These are phyloP conservation scores for Beauveria medogensis DNA, from an alignment of 2,329 filamentous ascomycete genomes.

Conservation along the genomic window DNA sequence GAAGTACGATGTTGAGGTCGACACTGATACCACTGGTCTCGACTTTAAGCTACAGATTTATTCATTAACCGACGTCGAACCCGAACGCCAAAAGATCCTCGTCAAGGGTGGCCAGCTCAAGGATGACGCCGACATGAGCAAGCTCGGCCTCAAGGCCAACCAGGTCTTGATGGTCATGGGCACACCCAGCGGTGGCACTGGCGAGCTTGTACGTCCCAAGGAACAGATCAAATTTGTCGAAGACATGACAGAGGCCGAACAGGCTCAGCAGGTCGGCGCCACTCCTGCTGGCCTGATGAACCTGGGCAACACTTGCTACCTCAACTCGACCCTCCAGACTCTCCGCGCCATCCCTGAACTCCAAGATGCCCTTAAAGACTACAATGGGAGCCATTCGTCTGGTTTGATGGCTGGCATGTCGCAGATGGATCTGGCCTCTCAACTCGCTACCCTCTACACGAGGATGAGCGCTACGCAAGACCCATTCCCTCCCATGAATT, in stretches of 20 bases:
- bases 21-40: slow-evolving; percentile 75
- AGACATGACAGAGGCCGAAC: slow-evolving; percentile 94
- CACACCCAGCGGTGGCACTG: slow-evolving; percentile 62
- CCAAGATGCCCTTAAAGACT: slow-evolving; percentile 66
- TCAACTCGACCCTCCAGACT: slow-evolving; percentile 95
- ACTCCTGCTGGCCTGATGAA: slow-evolving; percentile 85
- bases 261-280: slow-evolving; percentile 72
- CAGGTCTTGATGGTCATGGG: slow-evolving; percentile 97
- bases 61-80: slow-evolving; percentile 91
- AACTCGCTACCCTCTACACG: slow-evolving; percentile 76
- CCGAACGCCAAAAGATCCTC: slow-evolving; percentile 90
- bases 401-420: slow-evolving; percentile 35
- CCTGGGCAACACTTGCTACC: slow-evolving; percentile 94
- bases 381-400: slow-evolving; percentile 24
- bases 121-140: slow-evolving; percentile 81
- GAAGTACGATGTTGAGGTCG: slow-evolving; percentile 89
- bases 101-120: slow-evolving; percentile 93
- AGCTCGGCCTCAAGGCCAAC: slow-evolving; percentile 75
- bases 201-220: slow-evolving; percentile 61
- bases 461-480: slow-evolving; percentile 85
- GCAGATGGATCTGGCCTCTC: slow-evolving; percentile 63
- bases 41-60: slow-evolving; percentile 94
- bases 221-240: slow-evolving; percentile 83
- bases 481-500: slow-evolving; percentile 74
- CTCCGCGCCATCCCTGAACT: slow-evolving; percentile 85